Base-by-base conservation (phyloP, 768 basidiomycete species). In the Calocybe indica region DNA sequence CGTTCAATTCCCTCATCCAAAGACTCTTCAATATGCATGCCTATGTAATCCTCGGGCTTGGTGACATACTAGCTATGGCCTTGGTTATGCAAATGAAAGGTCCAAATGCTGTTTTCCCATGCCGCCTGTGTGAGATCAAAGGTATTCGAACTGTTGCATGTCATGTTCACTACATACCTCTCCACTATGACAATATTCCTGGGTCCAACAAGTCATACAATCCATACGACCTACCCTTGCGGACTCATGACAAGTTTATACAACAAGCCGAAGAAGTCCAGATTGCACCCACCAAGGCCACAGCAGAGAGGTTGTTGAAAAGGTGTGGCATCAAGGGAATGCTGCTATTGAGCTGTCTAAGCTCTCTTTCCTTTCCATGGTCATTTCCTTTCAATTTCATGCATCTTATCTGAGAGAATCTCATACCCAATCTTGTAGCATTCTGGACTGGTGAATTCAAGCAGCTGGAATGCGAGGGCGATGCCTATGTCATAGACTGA, bases 331-430 rank as follows among this genome's bases (percentile, higher is more conserved):
- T 66, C 48, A 62, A 63, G 11, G 61, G 58, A 13, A 8, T 55
- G 9, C 47, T 67, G 1, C 32, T 64, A 0, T 59, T 70, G 15
- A 35, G 42, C 6, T 7, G 29, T 6, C 58, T 70, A 0, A 43
- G 55, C 3, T 66, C 61, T 0, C 48, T 69, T 30, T 51, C 55
- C 5, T 62, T 68, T 49, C 62, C 71, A 7, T 1, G 29, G 8
- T 64, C 62, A 4, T 63, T 69, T 12, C 69, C 69, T 0, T 65
- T 65, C 48, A 71, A 74, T 45, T 67, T 72, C 57, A 73, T 75
- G 65, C 73, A 76, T 40, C 57, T 71, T 0, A 51, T 73, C 36
- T 65, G 55, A 40, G 70, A 73, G 47, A 74, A 74, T 47, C 41
- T 71, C 5, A 50, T 69, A n/a, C 55, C 48, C 11, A 68, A 63